These are phyloP conservation scores for Colletotrichum zoysiae DNA, from an alignment of 2,329 filamentous ascomycete genomes.

Conservation along the genomic window DNA sequence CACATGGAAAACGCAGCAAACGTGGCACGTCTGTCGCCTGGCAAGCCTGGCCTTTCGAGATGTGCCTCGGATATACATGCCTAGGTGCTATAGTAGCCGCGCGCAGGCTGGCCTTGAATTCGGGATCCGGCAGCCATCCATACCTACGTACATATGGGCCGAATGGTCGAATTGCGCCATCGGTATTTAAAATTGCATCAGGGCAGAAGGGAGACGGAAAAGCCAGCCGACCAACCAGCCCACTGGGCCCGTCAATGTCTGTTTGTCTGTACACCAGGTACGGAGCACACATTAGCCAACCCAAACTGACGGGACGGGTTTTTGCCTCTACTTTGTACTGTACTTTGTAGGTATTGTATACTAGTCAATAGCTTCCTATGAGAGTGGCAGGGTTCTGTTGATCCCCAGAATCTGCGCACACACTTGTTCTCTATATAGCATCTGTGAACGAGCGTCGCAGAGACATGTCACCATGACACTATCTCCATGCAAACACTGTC, in stretches of 20 bases:
- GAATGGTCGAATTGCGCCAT: constrained; percentile 24
- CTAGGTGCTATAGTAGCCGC: no score
- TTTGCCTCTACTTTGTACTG: neutral
- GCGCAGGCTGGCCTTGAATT: neutral
- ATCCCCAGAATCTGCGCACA: neutral
- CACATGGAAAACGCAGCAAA: neutral
- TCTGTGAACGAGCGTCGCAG: neutral
- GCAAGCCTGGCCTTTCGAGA: neutral
- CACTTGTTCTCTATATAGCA: neutral
- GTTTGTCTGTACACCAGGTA: no score
- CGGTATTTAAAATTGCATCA: constrained; percentile 36
- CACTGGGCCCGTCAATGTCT: neutral
- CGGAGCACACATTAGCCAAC: neutral
- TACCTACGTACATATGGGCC: neutral
- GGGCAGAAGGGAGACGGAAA: neutral
- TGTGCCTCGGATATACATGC: neutral
- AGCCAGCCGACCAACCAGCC: neutral
- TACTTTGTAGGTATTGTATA: neutral
- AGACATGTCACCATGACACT: neutral
- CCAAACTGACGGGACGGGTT: neutral
- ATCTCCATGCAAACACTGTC: neutral
- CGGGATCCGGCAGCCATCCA: constrained; percentile 9
- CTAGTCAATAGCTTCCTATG: neutral
- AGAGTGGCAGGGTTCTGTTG: constrained; percentile 20
- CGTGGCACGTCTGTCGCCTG: neutral